Base-by-base conservation (phyloP, 2,329 filamentous ascomycete genomes). In the Penicillium sp. region DNA sequence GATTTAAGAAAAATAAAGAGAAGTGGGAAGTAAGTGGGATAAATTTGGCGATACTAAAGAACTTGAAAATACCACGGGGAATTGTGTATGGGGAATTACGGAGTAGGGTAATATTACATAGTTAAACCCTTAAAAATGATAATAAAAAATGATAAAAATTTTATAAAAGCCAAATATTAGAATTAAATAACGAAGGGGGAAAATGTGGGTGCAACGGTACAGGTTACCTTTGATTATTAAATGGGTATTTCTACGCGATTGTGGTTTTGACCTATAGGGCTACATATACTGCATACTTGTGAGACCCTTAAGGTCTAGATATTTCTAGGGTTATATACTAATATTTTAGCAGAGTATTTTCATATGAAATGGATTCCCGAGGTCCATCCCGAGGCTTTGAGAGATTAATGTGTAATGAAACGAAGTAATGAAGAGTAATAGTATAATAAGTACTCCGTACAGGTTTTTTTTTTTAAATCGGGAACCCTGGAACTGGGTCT, bases 401-500 rank as follows among this genome's bases (percentile, higher is more conserved):
- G 48, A 43, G 38, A 50, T 50, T 43, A 50, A 30, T 30, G 28
- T 11, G 28, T 30, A 31, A 31, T 31, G 30, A 14, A 31, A 31
- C 5, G 12, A 31, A 31, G 12, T 12, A 31, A 22, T 22, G 22
- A 22, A 22, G 22, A 22, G 12, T 31, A 14, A 50, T 43, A 16
- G 31, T 37, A 51, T 33, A 42, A 37, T 35, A 49, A 30, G 41
- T 58, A n/a, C n/a, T n/a, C n/a, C n/a, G n/a, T n/a, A 50, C 28
- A 38, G 31, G 26, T 41, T 56, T 54, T 51, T 56, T 54, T 51
- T 40, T 43, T 26, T 47, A 55, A 28, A 33, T 33, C 31, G 31
- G 57, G 57, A 62, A 64, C 60, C 59, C 56, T 68, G 58, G 66
- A 53, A 62, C 58, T 66, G 65, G 66, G 59, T 64, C 59, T 9